Conservation (phyloP, 2,329 filamentous ascomycete species). For the Fusarium sarcochroum region DNA sequence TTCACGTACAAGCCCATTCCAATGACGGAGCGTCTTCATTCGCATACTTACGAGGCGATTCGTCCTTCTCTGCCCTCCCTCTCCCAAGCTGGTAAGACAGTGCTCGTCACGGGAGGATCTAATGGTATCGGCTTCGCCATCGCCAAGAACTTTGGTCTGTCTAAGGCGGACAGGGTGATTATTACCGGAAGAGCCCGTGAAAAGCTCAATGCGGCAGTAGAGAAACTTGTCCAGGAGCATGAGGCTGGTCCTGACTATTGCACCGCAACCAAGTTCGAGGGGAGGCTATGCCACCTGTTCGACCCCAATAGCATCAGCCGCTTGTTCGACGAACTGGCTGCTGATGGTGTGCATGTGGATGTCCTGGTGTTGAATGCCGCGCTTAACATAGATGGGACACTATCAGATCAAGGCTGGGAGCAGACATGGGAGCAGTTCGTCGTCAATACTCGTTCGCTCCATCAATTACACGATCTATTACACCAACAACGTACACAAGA, state of each 20-base stretch:
- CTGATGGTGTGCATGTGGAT: background rate
- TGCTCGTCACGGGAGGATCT: slow-evolving; percentile 8
- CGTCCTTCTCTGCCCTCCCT: background rate
- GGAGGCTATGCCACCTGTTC: background rate
- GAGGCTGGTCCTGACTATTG: too few relatives aligned
- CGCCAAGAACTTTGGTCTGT: background rate
- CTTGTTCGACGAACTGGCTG: background rate
- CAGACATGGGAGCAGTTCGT: slow-evolving; percentile 4
- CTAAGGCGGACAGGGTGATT: background rate
- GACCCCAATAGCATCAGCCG: background rate
- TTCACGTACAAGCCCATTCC: background rate
- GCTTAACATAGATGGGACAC: background rate
- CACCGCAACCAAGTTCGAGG: background rate
- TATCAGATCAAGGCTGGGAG: slow-evolving; percentile 2
- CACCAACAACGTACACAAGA: background rate
- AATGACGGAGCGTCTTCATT: background rate
- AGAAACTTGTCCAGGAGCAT: background rate
- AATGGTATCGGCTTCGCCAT: background rate
- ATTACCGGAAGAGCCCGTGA: background rate
- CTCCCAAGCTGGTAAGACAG: background rate
- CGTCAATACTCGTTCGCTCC: background rate
- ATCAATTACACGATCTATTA: background rate
- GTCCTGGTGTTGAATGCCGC: slow-evolving; percentile 6
- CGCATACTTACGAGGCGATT: background rate
- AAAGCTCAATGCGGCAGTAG: background rate